Conservation (phyloP, 2,329 filamentous ascomycete species). For the Juglanconis oblonga region DNA sequence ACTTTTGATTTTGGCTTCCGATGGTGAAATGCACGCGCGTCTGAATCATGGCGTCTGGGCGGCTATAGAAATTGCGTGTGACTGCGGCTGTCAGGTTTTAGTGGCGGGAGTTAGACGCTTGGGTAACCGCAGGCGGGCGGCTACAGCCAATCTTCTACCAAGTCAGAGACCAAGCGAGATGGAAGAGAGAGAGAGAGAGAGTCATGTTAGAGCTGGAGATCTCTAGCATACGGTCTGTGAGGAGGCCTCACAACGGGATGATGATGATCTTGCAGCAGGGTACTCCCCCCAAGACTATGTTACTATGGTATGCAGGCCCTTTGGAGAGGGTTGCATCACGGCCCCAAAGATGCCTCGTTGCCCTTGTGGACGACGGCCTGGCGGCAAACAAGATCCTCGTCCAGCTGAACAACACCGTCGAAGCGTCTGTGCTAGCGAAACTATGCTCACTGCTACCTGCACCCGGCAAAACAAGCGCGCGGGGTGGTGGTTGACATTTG, state of each 20-base stretch:
- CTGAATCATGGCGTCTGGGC: not conserved
- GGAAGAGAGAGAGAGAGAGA: too few relatives aligned
- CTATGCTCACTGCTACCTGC: not conserved
- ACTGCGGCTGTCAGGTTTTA: not conserved
- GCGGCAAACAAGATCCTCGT: slow-evolving; percentile 11
- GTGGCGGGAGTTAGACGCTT: not conserved
- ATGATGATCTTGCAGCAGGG: not conserved
- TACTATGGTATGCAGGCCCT: not conserved
- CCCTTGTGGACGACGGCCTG: not conserved
- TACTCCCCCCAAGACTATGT: not conserved
- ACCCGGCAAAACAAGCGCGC: slow-evolving; percentile 5
- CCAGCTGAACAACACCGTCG: not conserved
- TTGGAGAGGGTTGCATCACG: not conserved
- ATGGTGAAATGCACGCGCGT: not conserved
- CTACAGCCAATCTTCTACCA: not conserved
- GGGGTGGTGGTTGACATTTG: not conserved
- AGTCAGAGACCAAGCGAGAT: not conserved
- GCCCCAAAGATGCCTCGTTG: not conserved
- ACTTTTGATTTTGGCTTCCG: not conserved
- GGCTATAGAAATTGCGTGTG: slow-evolving; percentile 5
- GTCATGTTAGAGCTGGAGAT: too few relatives aligned
- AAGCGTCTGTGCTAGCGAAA: not conserved
- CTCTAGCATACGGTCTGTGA: too few relatives aligned
- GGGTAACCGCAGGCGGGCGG: slow-evolving; percentile 10
- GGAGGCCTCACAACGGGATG: not conserved